These are phyloP conservation scores for Pecoramyces ruminantium DNA, from an alignment of 192 early-diverging fungal genomes.

Conservation along the genomic window DNA sequence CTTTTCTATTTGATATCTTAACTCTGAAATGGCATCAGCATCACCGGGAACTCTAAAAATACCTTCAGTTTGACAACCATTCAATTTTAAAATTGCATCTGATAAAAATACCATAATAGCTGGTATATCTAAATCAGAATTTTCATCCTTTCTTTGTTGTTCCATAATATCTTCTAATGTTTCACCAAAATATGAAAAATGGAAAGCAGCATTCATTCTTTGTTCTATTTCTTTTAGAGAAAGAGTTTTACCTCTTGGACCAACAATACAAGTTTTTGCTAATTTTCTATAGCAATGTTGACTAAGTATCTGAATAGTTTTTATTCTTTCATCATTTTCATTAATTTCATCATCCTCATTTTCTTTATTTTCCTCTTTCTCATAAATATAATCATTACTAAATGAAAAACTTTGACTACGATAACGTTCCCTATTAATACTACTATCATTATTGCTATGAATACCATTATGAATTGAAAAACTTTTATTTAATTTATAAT, in stretches of 20 bases:
- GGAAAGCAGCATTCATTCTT: constrained; percentile 59
- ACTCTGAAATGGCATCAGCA: constrained; percentile 59
- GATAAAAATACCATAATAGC: constrained; percentile 65
- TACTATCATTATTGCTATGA: no score
- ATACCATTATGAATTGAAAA: no score
- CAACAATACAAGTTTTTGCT: constrained; percentile 47
- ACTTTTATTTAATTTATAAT: no score
- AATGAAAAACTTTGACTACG: no score
- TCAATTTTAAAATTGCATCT: constrained; percentile 48
- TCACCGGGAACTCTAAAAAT: constrained; percentile 94
- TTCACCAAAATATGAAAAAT: constrained; percentile 76
- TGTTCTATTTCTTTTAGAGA: constrained; percentile 52
- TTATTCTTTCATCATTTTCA: not conserved
- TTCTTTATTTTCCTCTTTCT: no score
- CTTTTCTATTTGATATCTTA: constrained; percentile 23
- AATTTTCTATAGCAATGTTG: constrained; percentile 28
- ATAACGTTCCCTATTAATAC: no score
- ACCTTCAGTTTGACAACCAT: constrained; percentile 69
- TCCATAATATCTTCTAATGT: constrained; percentile 72
- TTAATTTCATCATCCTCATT: not conserved
- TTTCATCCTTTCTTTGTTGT: constrained; percentile 9
- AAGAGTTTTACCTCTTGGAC: constrained; percentile 60
- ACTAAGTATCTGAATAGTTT: constrained; percentile 1
- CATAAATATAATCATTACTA: no score
- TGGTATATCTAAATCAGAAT: constrained; percentile 36